Conservation (phyloP, 805 yeast species). For the Saccharomyces paradoxus region DNA sequence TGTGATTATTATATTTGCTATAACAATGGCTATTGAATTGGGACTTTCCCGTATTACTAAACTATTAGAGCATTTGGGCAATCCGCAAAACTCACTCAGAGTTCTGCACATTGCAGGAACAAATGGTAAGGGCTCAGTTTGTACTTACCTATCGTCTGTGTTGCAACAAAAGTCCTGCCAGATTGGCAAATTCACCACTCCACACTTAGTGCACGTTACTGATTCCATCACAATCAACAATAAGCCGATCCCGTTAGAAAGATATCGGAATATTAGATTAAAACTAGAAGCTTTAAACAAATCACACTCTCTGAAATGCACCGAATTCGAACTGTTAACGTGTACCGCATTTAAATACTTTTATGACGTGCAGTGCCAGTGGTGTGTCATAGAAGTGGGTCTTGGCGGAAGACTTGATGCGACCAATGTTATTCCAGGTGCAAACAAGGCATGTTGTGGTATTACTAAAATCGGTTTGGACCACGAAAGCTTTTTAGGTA, state of each 20-base stretch:
- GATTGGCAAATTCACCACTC: slow-evolving; percentile 81
- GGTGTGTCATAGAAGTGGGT: slow-evolving; percentile 90
- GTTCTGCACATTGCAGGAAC: slow-evolving; percentile 94
- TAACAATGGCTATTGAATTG: slow-evolving; percentile 43
- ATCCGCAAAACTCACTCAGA: slow-evolving; percentile 57
- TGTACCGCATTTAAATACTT: slow-evolving; percentile 80
- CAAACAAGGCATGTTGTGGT: slow-evolving; percentile 53
- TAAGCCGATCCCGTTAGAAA: slow-evolving; percentile 38
- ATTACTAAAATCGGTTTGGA: slow-evolving; percentile 83
- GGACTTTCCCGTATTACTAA: slow-evolving; percentile 45
- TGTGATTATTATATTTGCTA: not conserved
- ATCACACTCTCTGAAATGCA: slow-evolving; percentile 47
- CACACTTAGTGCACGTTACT: slow-evolving; percentile 65
- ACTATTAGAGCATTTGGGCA: slow-evolving; percentile 46
- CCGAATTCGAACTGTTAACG: slow-evolving; percentile 83
- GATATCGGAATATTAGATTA: slow-evolving; percentile 40
- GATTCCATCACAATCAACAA: slow-evolving; percentile 71
- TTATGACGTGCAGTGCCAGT: slow-evolving; percentile 45
- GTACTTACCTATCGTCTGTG: slow-evolving; percentile 68
- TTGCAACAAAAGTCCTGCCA: slow-evolving; percentile 37
- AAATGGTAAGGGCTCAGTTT: slow-evolving; percentile 91
- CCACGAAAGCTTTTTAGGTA: slow-evolving; percentile 72
- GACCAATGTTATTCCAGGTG: slow-evolving; percentile 58
- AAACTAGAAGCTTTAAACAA: slow-evolving; percentile 37
- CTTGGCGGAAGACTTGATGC: slow-evolving; percentile 87